Evolutionary conservation across 495 filamentous ascomycete species (phyloP).

Genomic region (Xylaria cubensis): DNA sequence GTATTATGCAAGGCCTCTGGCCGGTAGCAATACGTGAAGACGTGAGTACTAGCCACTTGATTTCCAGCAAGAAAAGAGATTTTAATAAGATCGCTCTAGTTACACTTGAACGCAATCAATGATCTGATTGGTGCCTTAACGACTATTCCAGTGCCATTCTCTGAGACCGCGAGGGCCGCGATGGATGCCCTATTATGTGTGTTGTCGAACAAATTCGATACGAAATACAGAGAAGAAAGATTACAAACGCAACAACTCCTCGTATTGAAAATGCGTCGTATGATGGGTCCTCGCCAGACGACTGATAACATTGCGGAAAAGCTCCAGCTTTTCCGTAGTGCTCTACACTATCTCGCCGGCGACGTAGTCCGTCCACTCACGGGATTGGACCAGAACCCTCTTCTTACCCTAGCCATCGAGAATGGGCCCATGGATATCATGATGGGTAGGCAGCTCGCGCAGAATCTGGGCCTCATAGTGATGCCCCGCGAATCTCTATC

Average conservation of each 20-base stretch:
- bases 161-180: conserved; percentile 30
- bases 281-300: neutral
- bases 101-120: conserved; percentile 29
- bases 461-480: conserved; percentile 42
- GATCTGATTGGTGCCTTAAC: conserved; percentile 26
- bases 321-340: conserved; percentile 32
- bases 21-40: conserved; percentile 44
- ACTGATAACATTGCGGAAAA: neutral
- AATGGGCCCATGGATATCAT: conserved; percentile 24
- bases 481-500: conserved; percentile 43
- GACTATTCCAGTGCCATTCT: neutral
- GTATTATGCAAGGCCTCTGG: conserved; percentile 52
- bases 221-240: conserved; percentile 8
- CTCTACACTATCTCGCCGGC: conserved; percentile 39
- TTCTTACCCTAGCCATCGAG: conserved; percentile 31
- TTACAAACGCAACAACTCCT: conserved; percentile 16
- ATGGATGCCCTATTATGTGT: conserved; percentile 33
- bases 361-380: conserved; percentile 35
- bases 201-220: conserved; percentile 36
- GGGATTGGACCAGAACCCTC: conserved; percentile 24
- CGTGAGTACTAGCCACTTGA: conserved; percentile 37
- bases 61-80: neutral
- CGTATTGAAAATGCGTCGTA: conserved; percentile 17
- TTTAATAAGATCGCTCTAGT: conserved; percentile 20
- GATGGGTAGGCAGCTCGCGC: conserved; percentile 40